These are phyloP conservation scores for Eimeria falciformis DNA, from an alignment of 169 alveolate genomes.

Conservation along the genomic window DNA sequence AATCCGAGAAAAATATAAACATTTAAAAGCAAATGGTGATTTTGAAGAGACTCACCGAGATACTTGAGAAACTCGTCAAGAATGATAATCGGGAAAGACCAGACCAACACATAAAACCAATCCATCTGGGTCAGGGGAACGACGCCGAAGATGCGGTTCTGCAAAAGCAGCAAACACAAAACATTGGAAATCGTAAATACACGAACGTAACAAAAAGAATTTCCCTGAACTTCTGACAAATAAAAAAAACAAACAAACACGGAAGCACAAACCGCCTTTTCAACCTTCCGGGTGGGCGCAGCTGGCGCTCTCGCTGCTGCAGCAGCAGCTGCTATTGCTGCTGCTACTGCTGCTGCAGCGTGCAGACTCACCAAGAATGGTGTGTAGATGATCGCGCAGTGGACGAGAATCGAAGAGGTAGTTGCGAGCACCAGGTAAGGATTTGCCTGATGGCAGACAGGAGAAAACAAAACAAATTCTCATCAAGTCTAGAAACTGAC, in stretches of 20 bases:
- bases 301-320: too few species aligned
- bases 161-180: background rate
- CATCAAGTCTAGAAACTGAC: too few species aligned
- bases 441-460: conserved; percentile 91
- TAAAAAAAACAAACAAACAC: background rate
- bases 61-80: conserved; percentile 97
- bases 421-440: conserved; percentile 96
- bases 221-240: background rate
- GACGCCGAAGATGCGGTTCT: conserved; percentile 92
- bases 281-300: too few species aligned
- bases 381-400: conserved; percentile 94
- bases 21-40: too few species aligned
- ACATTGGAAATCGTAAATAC: background rate
- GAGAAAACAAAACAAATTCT: too few species aligned
- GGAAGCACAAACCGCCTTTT: too few species aligned
- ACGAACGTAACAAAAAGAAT: background rate
- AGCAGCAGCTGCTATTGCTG: background rate
- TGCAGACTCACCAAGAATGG: conserved; percentile 91
- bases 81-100: conserved; percentile 98
- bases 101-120: conserved; percentile 96
- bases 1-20: too few species aligned
- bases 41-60: conserved; percentile 87
- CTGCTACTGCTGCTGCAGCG: conserved; percentile 4
- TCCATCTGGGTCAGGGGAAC: conserved; percentile 93
- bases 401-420: conserved; percentile 91